A percentile compares a stretch with the other conserved stretches of the same genome.
Conservation (phyloP, 371 early-diverging fungal genomes). For the Gilbertella persicaria region DNA sequence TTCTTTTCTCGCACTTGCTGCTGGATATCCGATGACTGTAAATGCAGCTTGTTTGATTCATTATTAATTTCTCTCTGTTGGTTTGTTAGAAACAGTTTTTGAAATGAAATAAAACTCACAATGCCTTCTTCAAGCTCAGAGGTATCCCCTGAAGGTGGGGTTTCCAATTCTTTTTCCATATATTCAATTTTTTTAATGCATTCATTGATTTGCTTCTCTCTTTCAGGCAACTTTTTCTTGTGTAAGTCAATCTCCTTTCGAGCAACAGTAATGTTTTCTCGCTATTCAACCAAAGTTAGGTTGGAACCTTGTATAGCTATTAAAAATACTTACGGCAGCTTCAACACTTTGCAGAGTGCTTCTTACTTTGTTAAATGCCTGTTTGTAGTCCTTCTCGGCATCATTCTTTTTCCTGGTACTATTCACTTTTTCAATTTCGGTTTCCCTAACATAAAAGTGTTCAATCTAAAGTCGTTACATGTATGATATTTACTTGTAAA, state of each 20-base stretch:
- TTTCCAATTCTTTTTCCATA: slow-evolving; percentile 39
- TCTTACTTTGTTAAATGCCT: not conserved
- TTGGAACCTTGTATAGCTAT: not conserved
- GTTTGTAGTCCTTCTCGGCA: slow-evolving; percentile 1
- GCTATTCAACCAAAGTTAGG: not conserved
- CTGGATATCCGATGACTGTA: not conserved
- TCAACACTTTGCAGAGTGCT: not conserved
- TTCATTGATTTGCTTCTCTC: slow-evolving; percentile 35
- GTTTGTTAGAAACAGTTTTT: no score
- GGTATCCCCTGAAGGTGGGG: slow-evolving; percentile 36
- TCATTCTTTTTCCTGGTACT: not conserved
- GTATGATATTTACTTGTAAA: slow-evolving; percentile 26
- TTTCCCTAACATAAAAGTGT: not conserved
- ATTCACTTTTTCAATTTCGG: not conserved
- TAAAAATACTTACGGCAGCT: not conserved
- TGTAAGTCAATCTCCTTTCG: slow-evolving; percentile 25
- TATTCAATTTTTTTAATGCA: slow-evolving; percentile 49
- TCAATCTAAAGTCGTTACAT: not conserved
- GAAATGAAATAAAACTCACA: slow-evolving; percentile 22
- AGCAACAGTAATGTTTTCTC: not conserved
- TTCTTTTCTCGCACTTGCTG: not conserved
- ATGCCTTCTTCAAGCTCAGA: slow-evolving; percentile 36
- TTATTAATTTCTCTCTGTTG: slow-evolving; percentile 8
- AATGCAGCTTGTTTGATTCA: slow-evolving; percentile 5
- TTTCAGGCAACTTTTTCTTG: slow-evolving; percentile 40